phyloP scores from a whole-genome alignment of 192 early-diverging fungal species.

The Radiomyces spectabilis region DNA sequence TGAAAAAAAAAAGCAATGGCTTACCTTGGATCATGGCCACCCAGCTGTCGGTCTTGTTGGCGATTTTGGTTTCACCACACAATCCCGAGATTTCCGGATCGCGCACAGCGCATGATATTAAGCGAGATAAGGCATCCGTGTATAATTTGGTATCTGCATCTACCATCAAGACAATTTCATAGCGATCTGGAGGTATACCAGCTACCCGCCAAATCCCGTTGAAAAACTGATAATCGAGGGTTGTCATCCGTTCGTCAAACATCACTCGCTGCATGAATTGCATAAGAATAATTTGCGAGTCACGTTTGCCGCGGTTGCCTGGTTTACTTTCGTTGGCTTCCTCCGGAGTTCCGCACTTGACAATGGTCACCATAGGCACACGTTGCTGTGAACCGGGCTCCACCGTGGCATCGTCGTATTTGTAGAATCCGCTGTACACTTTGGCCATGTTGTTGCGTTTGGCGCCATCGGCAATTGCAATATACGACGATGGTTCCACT shows the following conservation, averaged over 20 bases:
- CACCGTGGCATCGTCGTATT: conserved; percentile 49
- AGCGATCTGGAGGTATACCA: conserved; percentile 75
- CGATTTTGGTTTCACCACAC: conserved; percentile 93
- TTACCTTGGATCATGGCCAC: conserved; percentile 81
- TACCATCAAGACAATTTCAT: conserved; percentile 63
- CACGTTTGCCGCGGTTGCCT: conserved; percentile 89
- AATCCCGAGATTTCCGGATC: conserved; percentile 84
- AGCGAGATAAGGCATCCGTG: conserved; percentile 59
- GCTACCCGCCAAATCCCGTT: conserved; percentile 67
- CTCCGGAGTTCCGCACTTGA: conserved; percentile 61
- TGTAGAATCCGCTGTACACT: conserved; percentile 60
- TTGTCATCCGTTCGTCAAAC: conserved; percentile 82
- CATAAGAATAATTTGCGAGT: conserved; percentile 93
- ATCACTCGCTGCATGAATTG: conserved; percentile 72
- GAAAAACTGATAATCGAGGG: conserved; percentile 89
- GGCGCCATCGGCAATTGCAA: conserved; percentile 59
- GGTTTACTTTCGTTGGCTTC: conserved; percentile 48
- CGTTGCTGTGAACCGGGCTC: conserved; percentile 37
- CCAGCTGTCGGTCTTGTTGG: conserved; percentile 79
- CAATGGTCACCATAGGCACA: conserved; percentile 56
- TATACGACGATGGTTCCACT: conserved; percentile 49
- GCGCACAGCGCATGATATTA: conserved; percentile 77
- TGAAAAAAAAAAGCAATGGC: background rate
- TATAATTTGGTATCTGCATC: conserved; percentile 61
- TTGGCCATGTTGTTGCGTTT: conserved; percentile 70